Evolutionary conservation across 257 asterid genomes (phyloP), one percentile per base, ranked within the genome.

Genomic region (Solanum arcanum): DNA sequence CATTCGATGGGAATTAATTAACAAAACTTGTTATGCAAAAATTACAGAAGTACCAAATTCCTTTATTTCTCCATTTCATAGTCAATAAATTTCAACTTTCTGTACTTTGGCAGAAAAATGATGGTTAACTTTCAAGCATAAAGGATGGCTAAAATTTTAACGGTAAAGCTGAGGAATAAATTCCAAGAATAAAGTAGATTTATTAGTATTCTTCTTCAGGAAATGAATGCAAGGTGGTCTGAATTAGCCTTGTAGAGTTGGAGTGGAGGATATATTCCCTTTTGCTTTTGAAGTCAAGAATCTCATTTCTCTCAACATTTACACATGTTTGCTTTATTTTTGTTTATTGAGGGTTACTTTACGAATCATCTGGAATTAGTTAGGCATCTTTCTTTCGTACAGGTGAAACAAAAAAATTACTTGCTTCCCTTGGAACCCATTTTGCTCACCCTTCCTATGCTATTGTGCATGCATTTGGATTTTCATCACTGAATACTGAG

Each of bases 401-500:
- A 66, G 42, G 80, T 23, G 76, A 77, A 37, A 52, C 64, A 82
- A 84, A 84, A 31, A 46, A 18, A 62, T 68, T 73, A 47, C 85
- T 80, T 80, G 73, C 83, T 15, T 83, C 59, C 82, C 82, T 73
- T 35, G 75, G 44, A 42, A 29, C 33, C 85, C 75, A 70, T 66
- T 78, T 88, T 59, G 85, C 35, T 86, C 23, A 27, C 1, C 86
- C 83, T 88, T 21, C 81, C 89, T 87, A 96, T 64, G 91, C 92
- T 87, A 96, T 96, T 88, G 86, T 89, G 90, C 99, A 96, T 81
- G 97, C 92, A 90, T 95, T 95, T 87, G 99, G 98, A 92, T 95
- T 95, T 90, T 96, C 99, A 89, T 96, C 99, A 29, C 99, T 95
- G 89, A 96, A 96, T 86, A 94, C 90, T 13, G 98, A 92, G 27